Conservation (phyloP, 306 rosid genomes). For the Glycine tomentella region DNA sequence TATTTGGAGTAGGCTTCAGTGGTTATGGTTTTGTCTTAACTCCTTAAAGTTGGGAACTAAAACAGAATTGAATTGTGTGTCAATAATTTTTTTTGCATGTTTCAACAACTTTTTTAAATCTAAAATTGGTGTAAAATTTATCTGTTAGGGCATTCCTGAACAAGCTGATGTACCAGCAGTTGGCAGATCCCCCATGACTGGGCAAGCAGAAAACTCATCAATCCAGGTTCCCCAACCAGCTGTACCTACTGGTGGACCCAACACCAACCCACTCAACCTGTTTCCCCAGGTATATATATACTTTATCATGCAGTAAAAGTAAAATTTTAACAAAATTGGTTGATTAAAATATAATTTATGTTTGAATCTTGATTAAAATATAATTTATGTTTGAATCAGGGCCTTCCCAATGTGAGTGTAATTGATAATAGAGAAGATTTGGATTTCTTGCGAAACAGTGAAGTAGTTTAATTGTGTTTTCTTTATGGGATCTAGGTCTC, state of each 20-base stretch:
- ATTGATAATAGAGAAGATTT: constrained; percentile 64
- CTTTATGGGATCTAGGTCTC: not conserved
- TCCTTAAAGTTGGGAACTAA: constrained; percentile 12
- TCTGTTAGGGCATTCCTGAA: constrained; percentile 81
- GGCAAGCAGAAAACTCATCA: constrained; percentile 55
- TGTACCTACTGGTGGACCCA: constrained; percentile 69
- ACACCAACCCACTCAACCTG: constrained; percentile 83
- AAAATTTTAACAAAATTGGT: not conserved
- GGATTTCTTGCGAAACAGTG: constrained; percentile 79
- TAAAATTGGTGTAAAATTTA: constrained; percentile 11
- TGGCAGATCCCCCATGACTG: constrained; percentile 55
- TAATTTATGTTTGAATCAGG: constrained; percentile 58
- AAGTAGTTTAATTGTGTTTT: constrained; percentile 55
- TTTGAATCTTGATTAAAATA: too few species aligned
- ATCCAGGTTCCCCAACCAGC: too few species aligned
- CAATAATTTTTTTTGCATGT: constrained; percentile 7
- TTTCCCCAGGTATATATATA: constrained; percentile 71
- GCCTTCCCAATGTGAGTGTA: constrained; percentile 66
- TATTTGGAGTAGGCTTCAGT: constrained; percentile 7
- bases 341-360: constrained; percentile 16
- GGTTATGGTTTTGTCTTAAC: constrained; percentile 10
- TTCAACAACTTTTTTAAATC: not conserved
- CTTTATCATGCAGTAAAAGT: constrained; percentile 12
- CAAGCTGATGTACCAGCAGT: constrained; percentile 73
- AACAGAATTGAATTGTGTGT: constrained; percentile 11